Percentiles rank a stretch among this genome's conserved stretches.
Conservation (phyloP, 768 basidiomycete species). For the Tulasnella sp. region DNA sequence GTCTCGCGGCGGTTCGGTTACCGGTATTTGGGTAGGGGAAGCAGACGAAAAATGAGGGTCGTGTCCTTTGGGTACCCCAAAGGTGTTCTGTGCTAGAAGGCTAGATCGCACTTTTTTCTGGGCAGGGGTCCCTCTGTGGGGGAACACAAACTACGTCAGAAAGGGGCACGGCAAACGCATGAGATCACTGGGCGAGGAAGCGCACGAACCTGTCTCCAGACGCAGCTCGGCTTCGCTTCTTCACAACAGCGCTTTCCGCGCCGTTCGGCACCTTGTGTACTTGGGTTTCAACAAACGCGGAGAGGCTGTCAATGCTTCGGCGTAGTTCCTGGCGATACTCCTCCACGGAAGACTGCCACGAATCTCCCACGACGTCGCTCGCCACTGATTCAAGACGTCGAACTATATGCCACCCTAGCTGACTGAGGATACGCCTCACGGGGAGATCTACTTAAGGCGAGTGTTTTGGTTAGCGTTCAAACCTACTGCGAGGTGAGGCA, state of each 20-base stretch:
- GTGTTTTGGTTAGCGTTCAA: not conserved
- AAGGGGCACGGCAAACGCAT: not conserved
- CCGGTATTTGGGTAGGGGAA: not conserved
- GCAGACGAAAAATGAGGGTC: not conserved
- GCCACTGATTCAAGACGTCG: not conserved
- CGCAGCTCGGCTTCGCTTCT: not conserved
- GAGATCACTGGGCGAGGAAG: not conserved
- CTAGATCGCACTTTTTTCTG: not conserved
- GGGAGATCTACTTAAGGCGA: not conserved
- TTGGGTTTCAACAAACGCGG: not conserved
- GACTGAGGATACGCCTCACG: not conserved
- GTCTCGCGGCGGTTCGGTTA: not conserved
- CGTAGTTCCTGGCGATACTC: not conserved
- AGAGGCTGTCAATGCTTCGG: not conserved
- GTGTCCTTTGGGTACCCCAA: not conserved
- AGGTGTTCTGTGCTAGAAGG: not conserved
- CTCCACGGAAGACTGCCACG: slow-evolving; percentile 1
- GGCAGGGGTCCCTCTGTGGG: not conserved
- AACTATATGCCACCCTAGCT: not conserved
- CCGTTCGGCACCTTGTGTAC: not conserved
- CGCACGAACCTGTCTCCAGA: slow-evolving; percentile 7
- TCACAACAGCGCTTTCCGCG: not conserved
- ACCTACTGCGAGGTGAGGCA: not conserved
- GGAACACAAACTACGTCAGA: not conserved
- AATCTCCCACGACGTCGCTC: not conserved